These are phyloP conservation scores for Arthrobotrys sphaeroides DNA, from an alignment of 2,329 filamentous ascomycete species.

Conservation along the genomic window DNA sequence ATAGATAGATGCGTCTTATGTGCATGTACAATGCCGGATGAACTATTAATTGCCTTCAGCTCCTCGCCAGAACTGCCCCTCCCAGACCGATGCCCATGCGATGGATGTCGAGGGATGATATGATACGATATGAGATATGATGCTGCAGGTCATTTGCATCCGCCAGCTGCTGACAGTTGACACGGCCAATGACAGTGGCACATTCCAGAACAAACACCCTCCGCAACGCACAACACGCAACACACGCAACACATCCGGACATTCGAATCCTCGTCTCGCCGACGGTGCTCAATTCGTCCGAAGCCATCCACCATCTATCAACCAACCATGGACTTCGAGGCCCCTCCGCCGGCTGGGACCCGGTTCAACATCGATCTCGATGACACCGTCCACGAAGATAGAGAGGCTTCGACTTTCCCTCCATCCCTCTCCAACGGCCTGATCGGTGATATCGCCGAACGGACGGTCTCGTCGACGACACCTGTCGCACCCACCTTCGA, in stretches of 20 bases:
- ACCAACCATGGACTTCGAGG: slow-evolving; percentile 19
- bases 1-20: no score
- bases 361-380: slow-evolving; percentile 44
- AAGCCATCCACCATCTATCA: background rate
- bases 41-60: no score
- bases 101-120: no score
- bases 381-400: background rate
- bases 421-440: slow-evolving; percentile 11
- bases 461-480: slow-evolving; percentile 18
- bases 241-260: no score
- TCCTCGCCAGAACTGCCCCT: no score
- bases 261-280: background rate
- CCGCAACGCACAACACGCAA: slow-evolving; percentile 10
- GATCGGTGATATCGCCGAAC: slow-evolving; percentile 42
- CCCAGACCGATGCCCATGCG: no score
- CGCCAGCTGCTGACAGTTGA: slow-evolving; percentile 1
- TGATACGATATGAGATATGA: background rate
- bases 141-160: background rate
- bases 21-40: no score
- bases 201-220: slow-evolving; percentile 28
- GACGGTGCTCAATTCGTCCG: background rate
- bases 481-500: slow-evolving; percentile 28
- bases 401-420: background rate
- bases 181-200: slow-evolving; percentile 12
- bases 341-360: slow-evolving; percentile 41